phyloP scores from a whole-genome alignment of 1,284 basidiomycete genomes.

The Leccinum brunneo-olivaceum region DNA sequence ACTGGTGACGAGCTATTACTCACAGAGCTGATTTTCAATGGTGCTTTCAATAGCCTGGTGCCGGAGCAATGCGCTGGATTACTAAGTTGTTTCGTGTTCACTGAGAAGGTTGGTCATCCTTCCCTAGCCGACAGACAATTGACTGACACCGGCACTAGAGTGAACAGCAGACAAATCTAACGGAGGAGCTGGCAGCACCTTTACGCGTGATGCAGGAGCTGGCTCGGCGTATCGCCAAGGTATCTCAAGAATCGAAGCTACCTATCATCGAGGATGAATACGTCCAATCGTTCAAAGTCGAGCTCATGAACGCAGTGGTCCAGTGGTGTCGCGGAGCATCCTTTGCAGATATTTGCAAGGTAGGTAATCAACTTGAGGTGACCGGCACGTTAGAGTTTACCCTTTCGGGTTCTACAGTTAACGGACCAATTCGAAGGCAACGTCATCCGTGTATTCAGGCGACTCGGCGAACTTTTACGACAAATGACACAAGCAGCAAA shows the following conservation, averaged over 20 bases:
- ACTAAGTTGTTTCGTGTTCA: conserved; percentile 94
- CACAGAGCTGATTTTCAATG: conserved; percentile 97
- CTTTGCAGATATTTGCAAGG: conserved; percentile 95
- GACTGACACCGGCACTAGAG: conserved; percentile 47
- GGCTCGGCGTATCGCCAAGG: conserved; percentile 90
- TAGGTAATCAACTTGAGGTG: conserved; percentile 28
- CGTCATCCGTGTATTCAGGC: conserved; percentile 88
- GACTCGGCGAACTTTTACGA: conserved; percentile 88
- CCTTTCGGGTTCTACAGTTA: conserved; percentile 42
- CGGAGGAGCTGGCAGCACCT: conserved; percentile 89
- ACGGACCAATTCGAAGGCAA: conserved; percentile 97
- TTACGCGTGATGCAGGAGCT: conserved; percentile 93
- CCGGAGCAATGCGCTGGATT: conserved; percentile 93
- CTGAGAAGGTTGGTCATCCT: conserved; percentile 75
- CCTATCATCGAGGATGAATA: conserved; percentile 91
- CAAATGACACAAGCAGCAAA: conserved; percentile 95
- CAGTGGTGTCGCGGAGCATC: conserved; percentile 98
- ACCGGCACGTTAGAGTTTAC: background rate
- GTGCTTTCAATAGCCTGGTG: conserved; percentile 84
- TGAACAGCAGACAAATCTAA: conserved; percentile 79
- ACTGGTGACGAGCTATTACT: conserved; percentile 94
- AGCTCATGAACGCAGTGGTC: conserved; percentile 95
- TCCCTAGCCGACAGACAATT: background rate
- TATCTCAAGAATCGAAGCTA: conserved; percentile 90
- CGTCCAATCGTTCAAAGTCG: conserved; percentile 93